Evolutionary conservation across 352 stramenopile genomes (phyloP).

Genomic region (Phytophthora cajani): DNA sequence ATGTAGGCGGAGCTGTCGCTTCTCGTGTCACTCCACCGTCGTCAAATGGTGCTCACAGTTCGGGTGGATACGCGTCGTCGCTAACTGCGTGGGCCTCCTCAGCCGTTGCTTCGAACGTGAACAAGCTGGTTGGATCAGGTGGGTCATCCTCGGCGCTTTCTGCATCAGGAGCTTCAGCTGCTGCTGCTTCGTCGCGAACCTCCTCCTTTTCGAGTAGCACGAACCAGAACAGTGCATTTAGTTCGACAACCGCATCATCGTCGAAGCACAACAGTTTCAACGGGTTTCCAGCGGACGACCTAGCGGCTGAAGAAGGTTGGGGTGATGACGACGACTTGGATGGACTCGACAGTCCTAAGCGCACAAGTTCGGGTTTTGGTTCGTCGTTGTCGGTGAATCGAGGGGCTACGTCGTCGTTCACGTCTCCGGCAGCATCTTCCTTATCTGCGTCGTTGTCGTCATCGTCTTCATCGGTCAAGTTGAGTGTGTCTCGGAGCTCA

Average conservation of each 20-base stretch:
- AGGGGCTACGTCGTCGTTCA: slow-evolving; percentile 30
- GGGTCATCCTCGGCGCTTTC: slow-evolving; percentile 35
- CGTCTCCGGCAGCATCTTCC: slow-evolving; percentile 30
- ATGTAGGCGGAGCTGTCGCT: slow-evolving; percentile 16
- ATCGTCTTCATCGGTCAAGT: slow-evolving; percentile 57
- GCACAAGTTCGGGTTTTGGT: slow-evolving; percentile 30
- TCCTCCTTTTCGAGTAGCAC: slow-evolving; percentile 32
- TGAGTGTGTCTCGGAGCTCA: slow-evolving; percentile 48
- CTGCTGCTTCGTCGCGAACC: slow-evolving; percentile 32
- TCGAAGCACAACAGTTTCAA: slow-evolving; percentile 40
- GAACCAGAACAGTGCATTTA: slow-evolving; percentile 23
- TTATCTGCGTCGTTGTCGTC: slow-evolving; percentile 44
- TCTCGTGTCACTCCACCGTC: slow-evolving; percentile 14
- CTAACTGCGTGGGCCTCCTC: slow-evolving; percentile 82
- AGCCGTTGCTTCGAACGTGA: slow-evolving; percentile 69
- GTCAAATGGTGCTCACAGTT: slow-evolving; percentile 37
- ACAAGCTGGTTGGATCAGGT: slow-evolving; percentile 65
- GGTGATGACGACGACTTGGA: slow-evolving; percentile 71
- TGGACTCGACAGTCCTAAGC: slow-evolving; percentile 50
- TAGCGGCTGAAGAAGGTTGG: slow-evolving; percentile 67
- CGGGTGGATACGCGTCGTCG: slow-evolving; percentile 65
- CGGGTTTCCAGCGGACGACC: slow-evolving; percentile 52
- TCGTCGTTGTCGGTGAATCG: slow-evolving; percentile 40
- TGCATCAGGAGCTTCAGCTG: slow-evolving; percentile 11
- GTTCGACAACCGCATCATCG: slow-evolving; percentile 21